Percentiles rank a stretch among this genome's conserved stretches.
These are phyloP conservation scores for Thamnidium elegans DNA, from an alignment of 192 early-diverging fungal species.

Conservation along the genomic window DNA sequence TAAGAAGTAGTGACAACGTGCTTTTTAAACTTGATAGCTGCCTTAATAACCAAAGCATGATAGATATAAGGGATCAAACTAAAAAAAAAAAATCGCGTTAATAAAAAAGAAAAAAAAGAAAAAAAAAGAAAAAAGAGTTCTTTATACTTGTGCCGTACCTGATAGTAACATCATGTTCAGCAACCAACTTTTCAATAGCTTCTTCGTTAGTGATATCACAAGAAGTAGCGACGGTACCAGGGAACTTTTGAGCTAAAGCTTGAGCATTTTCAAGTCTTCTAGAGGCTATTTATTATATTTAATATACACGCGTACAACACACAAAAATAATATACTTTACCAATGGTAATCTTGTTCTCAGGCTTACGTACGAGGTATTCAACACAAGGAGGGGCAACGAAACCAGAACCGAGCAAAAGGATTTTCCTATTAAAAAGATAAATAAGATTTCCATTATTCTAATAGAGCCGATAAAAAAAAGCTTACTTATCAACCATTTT, in stretches of 20 bases:
- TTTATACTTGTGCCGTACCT: slow-evolving; percentile 40
- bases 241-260: slow-evolving; percentile 61
- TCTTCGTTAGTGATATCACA: slow-evolving; percentile 80
- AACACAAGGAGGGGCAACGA: slow-evolving; percentile 93
- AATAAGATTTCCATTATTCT: background rate
- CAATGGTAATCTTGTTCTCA: slow-evolving; percentile 90
- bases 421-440: slow-evolving; percentile 50
- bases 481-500: slow-evolving; percentile 18
- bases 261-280: slow-evolving; percentile 73
- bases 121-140: background rate
- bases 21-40: slow-evolving; percentile 88
- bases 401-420: slow-evolving; percentile 95
- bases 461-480: no score
- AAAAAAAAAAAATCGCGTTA: background rate
- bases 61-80: slow-evolving; percentile 88
- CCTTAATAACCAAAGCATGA: slow-evolving; percentile 87
- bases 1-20: slow-evolving; percentile 96
- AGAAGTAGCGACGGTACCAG: slow-evolving; percentile 59
- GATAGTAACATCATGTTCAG: slow-evolving; percentile 88
- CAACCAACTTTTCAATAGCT: slow-evolving; percentile 69
- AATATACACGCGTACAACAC: background rate
- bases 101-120: slow-evolving; percentile 32
- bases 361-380: slow-evolving; percentile 88
- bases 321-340: slow-evolving; percentile 18
- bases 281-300: slow-evolving; percentile 54